Evolutionary conservation across 805 yeast genomes (phyloP), one percentile per base, ranked within the genome.

Genomic region (Wickerhamiella dianesei): DNA sequence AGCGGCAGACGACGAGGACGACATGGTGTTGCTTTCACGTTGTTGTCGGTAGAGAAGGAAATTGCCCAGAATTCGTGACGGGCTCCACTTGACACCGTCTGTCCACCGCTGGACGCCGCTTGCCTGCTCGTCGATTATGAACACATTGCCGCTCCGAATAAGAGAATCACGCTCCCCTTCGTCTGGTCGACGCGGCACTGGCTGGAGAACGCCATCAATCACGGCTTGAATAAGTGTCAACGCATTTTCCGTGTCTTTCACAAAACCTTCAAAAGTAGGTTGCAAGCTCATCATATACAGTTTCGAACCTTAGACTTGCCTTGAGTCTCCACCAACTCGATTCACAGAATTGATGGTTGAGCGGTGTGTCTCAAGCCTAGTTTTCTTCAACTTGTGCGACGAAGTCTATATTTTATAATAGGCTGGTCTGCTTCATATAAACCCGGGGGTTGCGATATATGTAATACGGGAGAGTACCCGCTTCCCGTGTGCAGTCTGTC

Each of bases 41-140:
- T 14, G 25, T 39, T 39, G 41, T 21, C 94, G 74, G 62, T 88
- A 88, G 9, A 88, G 79, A 32, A 88, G 67, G 56, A 88, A 88
- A 49, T 92, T 71, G 4, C 95, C 95, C 21, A 86, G 70, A 37
- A 88, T 86, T 43, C 96, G 70, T 2, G 94, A 81, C 0, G 96
- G 95, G 2, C 88, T 78, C 97, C 97, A 88, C 13, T 88, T 70
- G 13, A 84, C 75, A n/a, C 96, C 95, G 59, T 88, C 97, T 1
- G 97, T 88, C 97, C 97, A 88, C 49, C 97, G 71, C 60, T 82
- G 83, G 50, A 88, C 87, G 2, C 89, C 87, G 0, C 88, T 78
- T 12, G 74, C 68, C 54, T 82, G 85, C 62, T 88, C 95, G 43
- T 81, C 75, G 58, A 88, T 87, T 1, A 89, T 85, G 63, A 88